phyloP scores from a whole-genome alignment of 805 yeast genomes.

The Isabelozyma gotoi region DNA sequence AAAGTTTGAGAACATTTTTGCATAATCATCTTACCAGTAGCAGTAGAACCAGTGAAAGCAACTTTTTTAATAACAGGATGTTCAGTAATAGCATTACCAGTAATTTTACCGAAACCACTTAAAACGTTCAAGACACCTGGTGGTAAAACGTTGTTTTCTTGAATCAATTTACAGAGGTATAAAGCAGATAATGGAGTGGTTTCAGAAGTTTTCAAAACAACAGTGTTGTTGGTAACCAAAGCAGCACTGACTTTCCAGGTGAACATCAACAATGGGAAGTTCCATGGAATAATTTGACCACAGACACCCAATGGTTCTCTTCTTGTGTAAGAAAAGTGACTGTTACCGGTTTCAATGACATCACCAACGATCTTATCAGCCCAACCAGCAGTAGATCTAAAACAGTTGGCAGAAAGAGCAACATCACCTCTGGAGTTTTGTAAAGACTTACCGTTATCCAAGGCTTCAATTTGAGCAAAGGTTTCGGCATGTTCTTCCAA shows the following conservation, averaged over 20 bases:
- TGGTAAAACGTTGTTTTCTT: conserved; percentile 81
- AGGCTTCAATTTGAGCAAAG: conserved; percentile 77
- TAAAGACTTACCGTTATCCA: conserved; percentile 87
- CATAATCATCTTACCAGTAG: conserved; percentile 82
- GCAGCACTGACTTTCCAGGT: conserved; percentile 96
- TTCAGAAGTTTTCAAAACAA: conserved; percentile 89
- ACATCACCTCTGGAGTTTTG: conserved; percentile 73
- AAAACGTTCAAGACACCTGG: conserved; percentile 87
- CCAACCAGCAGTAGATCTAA: conserved; percentile 88
- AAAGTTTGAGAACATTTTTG: conserved; percentile 74
- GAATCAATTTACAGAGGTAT: conserved; percentile 63
- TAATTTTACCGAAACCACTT: conserved; percentile 81
- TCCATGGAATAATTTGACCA: conserved; percentile 97
- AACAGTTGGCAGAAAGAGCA: conserved; percentile 61
- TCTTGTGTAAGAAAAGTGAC: conserved; percentile 75
- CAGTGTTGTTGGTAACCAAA: conserved; percentile 84
- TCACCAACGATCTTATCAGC: conserved; percentile 85
- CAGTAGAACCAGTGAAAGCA: conserved; percentile 95
- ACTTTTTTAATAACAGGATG: conserved; percentile 85
- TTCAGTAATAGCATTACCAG: conserved; percentile 76
- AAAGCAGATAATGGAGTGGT: conserved; percentile 88
- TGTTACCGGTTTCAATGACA: conserved; percentile 68
- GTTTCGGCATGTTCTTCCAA: conserved; percentile 70
- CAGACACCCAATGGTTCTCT: conserved; percentile 94
- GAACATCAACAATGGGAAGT: conserved; percentile 92